Conservation (phyloP, 2,329 filamentous ascomycete genomes). For the Aspergillus sp. region DNA sequence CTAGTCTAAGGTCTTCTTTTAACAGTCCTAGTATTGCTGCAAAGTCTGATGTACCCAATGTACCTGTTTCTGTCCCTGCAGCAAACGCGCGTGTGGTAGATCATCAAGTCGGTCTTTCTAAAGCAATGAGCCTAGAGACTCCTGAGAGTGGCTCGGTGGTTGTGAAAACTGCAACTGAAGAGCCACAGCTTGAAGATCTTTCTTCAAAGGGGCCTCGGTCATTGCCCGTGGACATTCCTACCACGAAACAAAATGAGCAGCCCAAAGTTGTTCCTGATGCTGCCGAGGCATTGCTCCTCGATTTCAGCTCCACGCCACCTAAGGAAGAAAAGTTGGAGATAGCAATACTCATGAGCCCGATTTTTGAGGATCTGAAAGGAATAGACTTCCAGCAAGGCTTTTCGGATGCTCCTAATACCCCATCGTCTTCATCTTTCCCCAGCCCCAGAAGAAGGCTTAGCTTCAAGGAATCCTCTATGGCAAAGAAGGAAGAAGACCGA, state of each 20-base stretch:
- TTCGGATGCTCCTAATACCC: no score
- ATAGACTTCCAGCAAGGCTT: slow-evolving; percentile 10
- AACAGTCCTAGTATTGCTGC: not conserved
- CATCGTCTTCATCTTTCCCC: no score
- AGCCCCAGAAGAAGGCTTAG: no score
- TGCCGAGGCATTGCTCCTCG: slow-evolving; percentile 9
- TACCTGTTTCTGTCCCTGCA: not conserved
- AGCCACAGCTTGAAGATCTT: not conserved
- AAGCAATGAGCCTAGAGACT: not conserved
- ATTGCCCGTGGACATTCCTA: no score
- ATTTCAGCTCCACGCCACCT: slow-evolving; percentile 12
- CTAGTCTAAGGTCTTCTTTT: not conserved
- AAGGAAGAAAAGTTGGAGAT: not conserved
- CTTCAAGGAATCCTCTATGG: no score
- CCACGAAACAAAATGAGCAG: no score
- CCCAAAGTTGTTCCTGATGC: no score
- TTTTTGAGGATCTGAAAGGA: slow-evolving; percentile 15
- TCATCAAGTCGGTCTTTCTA: not conserved
- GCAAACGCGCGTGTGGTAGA: not conserved
- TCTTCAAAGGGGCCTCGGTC: no score
- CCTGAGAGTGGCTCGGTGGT: not conserved
- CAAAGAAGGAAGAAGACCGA: no score
- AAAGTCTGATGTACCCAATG: not conserved
- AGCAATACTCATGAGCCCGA: slow-evolving; percentile 8
- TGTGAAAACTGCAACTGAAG: not conserved